These are phyloP conservation scores for Myxozyma lipomycoides DNA, from an alignment of 805 yeast species.

Conservation along the genomic window DNA sequence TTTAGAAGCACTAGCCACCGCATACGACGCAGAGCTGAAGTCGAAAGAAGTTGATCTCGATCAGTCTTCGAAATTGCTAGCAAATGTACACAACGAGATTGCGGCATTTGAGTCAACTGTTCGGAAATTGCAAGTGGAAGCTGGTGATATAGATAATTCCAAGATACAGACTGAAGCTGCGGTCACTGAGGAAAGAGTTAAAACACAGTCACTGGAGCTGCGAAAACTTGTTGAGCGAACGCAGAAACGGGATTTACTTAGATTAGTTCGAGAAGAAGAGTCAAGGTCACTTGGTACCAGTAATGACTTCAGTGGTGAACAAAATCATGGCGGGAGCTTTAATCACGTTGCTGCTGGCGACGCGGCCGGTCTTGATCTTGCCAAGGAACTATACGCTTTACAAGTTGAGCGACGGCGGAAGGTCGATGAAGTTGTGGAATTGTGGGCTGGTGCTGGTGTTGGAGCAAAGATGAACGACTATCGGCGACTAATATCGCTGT, in stretches of 20 bases:
- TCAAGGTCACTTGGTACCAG: slow-evolving; percentile 27
- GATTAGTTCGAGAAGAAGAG: slow-evolving; percentile 56
- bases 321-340: slow-evolving; percentile 3
- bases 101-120: slow-evolving; percentile 38
- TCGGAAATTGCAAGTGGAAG: slow-evolving; percentile 29
- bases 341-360: slow-evolving; percentile 6
- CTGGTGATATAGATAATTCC: slow-evolving; percentile 11
- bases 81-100: slow-evolving; percentile 43
- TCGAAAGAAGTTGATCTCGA: slow-evolving; percentile 52
- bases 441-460: slow-evolving; percentile 45
- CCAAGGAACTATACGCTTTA: slow-evolving; percentile 39
- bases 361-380: slow-evolving; percentile 30
- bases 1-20: slow-evolving; percentile 40
- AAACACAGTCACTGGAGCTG: slow-evolving; percentile 37
- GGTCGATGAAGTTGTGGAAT: slow-evolving; percentile 49
- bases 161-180: slow-evolving; percentile 3
- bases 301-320: slow-evolving; percentile 8
- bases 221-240: slow-evolving; percentile 54
- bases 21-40: slow-evolving; percentile 54
- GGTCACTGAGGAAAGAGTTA: slow-evolving; percentile 33
- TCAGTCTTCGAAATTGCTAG: slow-evolving; percentile 46
- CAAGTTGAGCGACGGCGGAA: slow-evolving; percentile 44
- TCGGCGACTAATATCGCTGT: slow-evolving; percentile 67
- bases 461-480: slow-evolving; percentile 69
- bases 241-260: slow-evolving; percentile 59